Evolutionary conservation across 2,329 filamentous ascomycete genomes (phyloP).

Genomic region (Colletotrichum sp.): DNA sequence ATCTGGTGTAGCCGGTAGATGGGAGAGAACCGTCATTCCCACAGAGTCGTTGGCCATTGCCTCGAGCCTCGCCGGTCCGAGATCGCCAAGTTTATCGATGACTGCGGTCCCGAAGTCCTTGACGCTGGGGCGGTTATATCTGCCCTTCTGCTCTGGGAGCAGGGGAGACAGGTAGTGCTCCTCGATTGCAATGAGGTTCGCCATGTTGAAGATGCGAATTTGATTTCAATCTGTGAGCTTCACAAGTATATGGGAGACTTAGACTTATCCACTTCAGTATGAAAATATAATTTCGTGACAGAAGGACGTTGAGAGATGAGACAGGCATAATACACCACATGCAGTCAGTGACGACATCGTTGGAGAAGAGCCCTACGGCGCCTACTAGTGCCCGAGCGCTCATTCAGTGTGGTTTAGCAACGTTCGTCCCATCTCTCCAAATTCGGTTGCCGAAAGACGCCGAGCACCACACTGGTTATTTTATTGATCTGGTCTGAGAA

Average conservation of each 20-base stretch:
- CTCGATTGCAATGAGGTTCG: not conserved
- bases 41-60: not conserved
- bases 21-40: not conserved
- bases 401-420: not conserved
- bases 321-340: not conserved
- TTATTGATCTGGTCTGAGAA: fast-evolving
- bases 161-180: slow-evolving; percentile 3
- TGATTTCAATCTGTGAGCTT: fast-evolving
- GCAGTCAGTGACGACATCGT: not conserved
- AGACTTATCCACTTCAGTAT: fast-evolving
- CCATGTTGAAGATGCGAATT: not conserved
- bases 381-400: not conserved
- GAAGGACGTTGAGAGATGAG: not conserved
- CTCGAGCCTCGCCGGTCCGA: not conserved
- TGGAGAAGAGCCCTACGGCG: not conserved
- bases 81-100: not conserved
- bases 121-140: not conserved
- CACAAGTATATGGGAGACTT: not conserved
- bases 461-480: fast-evolving
- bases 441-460: not conserved
- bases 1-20: not conserved
- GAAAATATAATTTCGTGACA: not conserved
- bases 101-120: not conserved
- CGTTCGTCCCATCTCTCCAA: not conserved
- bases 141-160: not conserved